Percentiles rank a stretch among this genome's conserved stretches.
phyloP scores from a whole-genome alignment of 2,329 filamentous ascomycete species.

The Microdochium trichocladiopsis region DNA sequence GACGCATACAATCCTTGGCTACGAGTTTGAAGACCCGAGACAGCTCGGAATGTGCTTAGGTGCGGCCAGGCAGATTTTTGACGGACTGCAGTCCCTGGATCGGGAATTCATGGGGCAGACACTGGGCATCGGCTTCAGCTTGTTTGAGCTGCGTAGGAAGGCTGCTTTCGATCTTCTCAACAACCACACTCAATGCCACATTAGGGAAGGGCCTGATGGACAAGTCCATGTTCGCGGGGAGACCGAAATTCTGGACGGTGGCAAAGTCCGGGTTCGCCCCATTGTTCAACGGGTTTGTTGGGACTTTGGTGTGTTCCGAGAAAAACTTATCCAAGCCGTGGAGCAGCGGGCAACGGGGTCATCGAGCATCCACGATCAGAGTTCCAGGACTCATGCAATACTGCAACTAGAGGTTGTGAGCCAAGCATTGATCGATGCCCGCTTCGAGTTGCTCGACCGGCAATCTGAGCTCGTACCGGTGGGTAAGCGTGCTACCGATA shows the following conservation, averaged over 20 bases:
- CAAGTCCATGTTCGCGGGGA: slow-evolving; percentile 30
- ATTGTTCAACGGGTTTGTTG: slow-evolving; percentile 26
- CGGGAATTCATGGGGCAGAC: slow-evolving; percentile 5
- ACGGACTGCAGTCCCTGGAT: slow-evolving; percentile 17
- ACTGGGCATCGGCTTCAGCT: slow-evolving; percentile 27
- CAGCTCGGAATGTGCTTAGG: slow-evolving; percentile 28
- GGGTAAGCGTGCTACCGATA: slow-evolving; percentile 30
- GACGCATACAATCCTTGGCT: slow-evolving; percentile 23
- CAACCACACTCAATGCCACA: slow-evolving; percentile 22
- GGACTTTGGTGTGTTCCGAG: slow-evolving; percentile 22
- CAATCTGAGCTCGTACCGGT: slow-evolving; percentile 36
- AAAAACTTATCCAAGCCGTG: slow-evolving; percentile 19
- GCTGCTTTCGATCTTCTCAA: slow-evolving; percentile 33
- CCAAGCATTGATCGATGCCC: slow-evolving; percentile 22
- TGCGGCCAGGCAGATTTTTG: slow-evolving; percentile 21
- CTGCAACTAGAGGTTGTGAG: slow-evolving; percentile 34
- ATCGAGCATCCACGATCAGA: slow-evolving; percentile 33
- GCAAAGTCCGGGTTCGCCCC: slow-evolving; percentile 31
- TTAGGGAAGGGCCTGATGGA: slow-evolving; percentile 31
- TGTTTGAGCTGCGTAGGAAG: slow-evolving; percentile 34
- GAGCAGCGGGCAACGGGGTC: slow-evolving; percentile 22
- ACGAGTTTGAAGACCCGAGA: slow-evolving; percentile 24
- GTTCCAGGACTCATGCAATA: slow-evolving; percentile 35
- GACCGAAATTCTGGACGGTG: slow-evolving; percentile 29
- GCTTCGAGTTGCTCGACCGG: slow-evolving; percentile 28